phyloP scores from a whole-genome alignment of 2,329 filamentous ascomycete genomes.

The Thielaviopsis ethacetica region DNA sequence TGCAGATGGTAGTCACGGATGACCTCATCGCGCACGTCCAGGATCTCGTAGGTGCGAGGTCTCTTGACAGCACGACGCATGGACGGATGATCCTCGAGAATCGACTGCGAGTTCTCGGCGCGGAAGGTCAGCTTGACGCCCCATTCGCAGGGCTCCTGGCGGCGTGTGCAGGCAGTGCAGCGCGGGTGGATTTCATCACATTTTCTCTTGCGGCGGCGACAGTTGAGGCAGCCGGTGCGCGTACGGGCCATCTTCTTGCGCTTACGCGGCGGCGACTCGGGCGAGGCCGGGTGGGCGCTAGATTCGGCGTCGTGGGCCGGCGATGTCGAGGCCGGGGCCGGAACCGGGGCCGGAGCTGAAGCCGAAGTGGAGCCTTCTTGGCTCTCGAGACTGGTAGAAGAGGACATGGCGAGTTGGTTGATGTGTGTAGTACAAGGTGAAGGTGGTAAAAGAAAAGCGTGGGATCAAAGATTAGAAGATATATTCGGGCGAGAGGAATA shows the following conservation, averaged over 20 bases:
- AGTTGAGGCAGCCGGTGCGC: conserved; percentile 23
- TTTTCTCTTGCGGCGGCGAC: conserved; percentile 23
- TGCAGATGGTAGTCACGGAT: conserved; percentile 21
- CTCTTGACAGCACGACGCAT: conserved; percentile 19
- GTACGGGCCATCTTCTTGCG: conserved; percentile 20
- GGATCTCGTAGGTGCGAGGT: conserved; percentile 20
- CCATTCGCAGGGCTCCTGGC: conserved; percentile 21
- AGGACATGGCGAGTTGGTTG: neutral
- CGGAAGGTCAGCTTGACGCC: conserved; percentile 23
- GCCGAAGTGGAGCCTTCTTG: neutral
- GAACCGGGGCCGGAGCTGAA: neutral
- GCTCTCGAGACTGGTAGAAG: neutral
- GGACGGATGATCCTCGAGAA: conserved; percentile 20
- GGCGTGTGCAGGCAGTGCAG: conserved; percentile 21
- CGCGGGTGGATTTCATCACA: conserved; percentile 22
- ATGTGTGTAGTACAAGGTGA: neutral
- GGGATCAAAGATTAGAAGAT: neutral
- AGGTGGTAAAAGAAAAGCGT: neutral
- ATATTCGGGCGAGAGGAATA: neutral
- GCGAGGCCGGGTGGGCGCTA: neutral
- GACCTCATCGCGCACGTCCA: conserved; percentile 22
- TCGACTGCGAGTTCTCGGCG: conserved; percentile 21
- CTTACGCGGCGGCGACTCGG: conserved; percentile 8
- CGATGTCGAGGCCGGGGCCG: neutral
- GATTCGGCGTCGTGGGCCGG: neutral